phyloP scores from a whole-genome alignment of 2,329 filamentous ascomycete species.

The Talaromyces sp. region DNA sequence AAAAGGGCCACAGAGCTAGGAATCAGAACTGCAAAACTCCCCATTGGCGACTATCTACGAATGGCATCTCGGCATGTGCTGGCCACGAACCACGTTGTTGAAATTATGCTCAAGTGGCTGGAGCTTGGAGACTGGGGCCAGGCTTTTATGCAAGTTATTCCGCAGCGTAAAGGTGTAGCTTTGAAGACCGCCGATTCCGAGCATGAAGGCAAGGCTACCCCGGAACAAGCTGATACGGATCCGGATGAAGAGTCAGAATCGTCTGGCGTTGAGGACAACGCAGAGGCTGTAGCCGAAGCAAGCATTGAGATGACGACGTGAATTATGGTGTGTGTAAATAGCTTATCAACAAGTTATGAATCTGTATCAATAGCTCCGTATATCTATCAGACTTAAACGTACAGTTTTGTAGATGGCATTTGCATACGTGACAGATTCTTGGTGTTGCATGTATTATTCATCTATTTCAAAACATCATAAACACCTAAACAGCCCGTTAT shows the following conservation, averaged over 20 bases:
- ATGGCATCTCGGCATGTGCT: conserved; percentile 83
- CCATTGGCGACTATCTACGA: conserved; percentile 90
- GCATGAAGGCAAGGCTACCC: not conserved
- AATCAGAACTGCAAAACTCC: conserved; percentile 81
- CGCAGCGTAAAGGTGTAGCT: conserved; percentile 77
- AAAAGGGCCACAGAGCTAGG: conserved; percentile 67
- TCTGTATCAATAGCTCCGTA: not conserved
- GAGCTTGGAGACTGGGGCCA: conserved; percentile 86
- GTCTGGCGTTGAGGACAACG: not conserved
- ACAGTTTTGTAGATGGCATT: too few relatives aligned
- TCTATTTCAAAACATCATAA: too few relatives aligned
- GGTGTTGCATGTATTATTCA: too few relatives aligned
- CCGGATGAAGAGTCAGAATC: not conserved
- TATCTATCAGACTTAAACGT: too few relatives aligned
- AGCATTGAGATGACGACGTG: not conserved
- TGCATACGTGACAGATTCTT: too few relatives aligned
- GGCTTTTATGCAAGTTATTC: conserved; percentile 83
- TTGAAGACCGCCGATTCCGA: conserved; percentile 42
- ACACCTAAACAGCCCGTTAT: too few relatives aligned
- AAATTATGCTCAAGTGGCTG: conserved; percentile 93
- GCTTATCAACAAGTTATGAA: not conserved
- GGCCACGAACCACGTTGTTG: conserved; percentile 90
- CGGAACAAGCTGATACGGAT: not conserved
- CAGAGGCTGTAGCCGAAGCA: not conserved
- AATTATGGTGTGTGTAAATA: not conserved